phyloP scores from a whole-genome alignment of 2,329 filamentous ascomycete species.

The Aureobasidium mangrovei region DNA sequence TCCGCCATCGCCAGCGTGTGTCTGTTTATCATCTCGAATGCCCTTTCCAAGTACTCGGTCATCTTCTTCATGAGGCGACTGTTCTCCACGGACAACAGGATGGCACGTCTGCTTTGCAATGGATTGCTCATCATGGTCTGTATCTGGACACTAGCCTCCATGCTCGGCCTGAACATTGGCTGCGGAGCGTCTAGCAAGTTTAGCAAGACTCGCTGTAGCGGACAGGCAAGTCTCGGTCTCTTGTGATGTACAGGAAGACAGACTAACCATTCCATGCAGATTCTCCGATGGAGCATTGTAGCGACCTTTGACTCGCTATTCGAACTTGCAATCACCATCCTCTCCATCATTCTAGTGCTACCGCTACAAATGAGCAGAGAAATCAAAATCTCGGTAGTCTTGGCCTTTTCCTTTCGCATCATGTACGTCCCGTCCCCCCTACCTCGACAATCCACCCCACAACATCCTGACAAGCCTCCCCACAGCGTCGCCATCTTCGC shows the following conservation, averaged over 20 bases:
- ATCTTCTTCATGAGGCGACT: slow-evolving; percentile 25
- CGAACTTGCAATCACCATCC: slow-evolving; percentile 21
- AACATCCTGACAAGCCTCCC: not conserved
- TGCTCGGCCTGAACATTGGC: slow-evolving; percentile 14
- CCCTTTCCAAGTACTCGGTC: slow-evolving; percentile 24
- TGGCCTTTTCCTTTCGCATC: slow-evolving; percentile 24
- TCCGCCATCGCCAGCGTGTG: slow-evolving; percentile 22
- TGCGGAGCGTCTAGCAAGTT: slow-evolving; percentile 1
- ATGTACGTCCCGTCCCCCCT: slow-evolving; percentile 12
- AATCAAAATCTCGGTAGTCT: slow-evolving; percentile 23
- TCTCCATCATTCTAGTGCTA: slow-evolving; percentile 21
- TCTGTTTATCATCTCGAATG: slow-evolving; percentile 22
- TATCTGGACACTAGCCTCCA: slow-evolving; percentile 22
- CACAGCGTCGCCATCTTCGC: slow-evolving; percentile 15
- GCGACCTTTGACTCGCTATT: slow-evolving; percentile 22
- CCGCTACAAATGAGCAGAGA: slow-evolving; percentile 23
- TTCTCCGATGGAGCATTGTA: slow-evolving; percentile 21
- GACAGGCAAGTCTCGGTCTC: slow-evolving; percentile 16
- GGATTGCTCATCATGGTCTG: slow-evolving; percentile 16
- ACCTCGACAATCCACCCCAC: not conserved
- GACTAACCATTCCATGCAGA: slow-evolving; percentile 7
- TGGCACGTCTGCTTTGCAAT: slow-evolving; percentile 18
- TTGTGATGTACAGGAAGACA: not conserved
- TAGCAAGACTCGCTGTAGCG: not conserved
- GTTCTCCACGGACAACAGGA: slow-evolving; percentile 22